A percentile compares a stretch with the other conserved stretches of the same genome.
phyloP scores from a whole-genome alignment of 306 rosid genomes.

The Inga laurina region DNA sequence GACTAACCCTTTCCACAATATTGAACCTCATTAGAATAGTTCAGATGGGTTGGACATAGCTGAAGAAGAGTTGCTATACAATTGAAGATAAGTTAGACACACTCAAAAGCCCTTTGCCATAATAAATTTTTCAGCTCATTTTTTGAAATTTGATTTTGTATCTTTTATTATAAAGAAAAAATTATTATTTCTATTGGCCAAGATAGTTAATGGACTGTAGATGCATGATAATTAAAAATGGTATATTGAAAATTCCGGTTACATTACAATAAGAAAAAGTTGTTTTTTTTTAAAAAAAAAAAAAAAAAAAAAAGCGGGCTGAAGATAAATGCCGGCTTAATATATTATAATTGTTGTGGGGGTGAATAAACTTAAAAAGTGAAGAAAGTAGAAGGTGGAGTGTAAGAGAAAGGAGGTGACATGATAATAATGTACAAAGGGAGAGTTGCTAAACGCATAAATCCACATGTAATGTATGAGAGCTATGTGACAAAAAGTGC shows the following conservation, averaged over 20 bases:
- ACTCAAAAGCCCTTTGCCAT: too few species aligned
- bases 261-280: not conserved
- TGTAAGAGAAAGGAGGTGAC: not conserved
- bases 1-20: accelerated
- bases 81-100: too few species aligned
- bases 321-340: not conserved
- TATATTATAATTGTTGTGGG: not conserved
- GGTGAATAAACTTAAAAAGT: not conserved
- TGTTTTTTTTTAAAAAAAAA: not conserved
- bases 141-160: too few species aligned
- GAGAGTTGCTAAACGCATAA: not conserved
- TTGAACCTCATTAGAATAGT: too few species aligned
- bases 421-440: not conserved
- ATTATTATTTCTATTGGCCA: too few species aligned
- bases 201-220: too few species aligned
- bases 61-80: too few species aligned
- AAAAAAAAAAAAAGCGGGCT: not conserved
- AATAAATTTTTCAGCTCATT: too few species aligned
- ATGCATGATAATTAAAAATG: too few species aligned
- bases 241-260: not conserved
- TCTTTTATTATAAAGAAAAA: too few species aligned
- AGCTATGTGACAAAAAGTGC: not conserved
- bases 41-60: too few species aligned
- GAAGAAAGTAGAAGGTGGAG: not conserved
- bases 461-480: not conserved